These are phyloP conservation scores for Acacia confusa DNA, from an alignment of 306 rosid species.

Conservation along the genomic window DNA sequence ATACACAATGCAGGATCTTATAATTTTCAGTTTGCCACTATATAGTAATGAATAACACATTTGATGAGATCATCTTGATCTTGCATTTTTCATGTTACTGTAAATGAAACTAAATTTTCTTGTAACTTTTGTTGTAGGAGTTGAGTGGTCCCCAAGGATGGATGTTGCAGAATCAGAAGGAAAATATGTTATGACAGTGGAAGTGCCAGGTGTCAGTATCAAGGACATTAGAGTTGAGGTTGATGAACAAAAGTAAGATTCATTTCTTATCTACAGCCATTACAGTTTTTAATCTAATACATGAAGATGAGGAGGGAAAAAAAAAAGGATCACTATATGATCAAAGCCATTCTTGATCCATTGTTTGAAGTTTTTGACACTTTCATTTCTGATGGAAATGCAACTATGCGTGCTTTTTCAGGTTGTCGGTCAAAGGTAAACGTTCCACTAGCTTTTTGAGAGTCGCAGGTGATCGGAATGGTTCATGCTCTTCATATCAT, in stretches of 20 bases:
- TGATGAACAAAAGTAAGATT: conserved; percentile 74
- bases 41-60: no score
- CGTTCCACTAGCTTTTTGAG: conserved; percentile 45
- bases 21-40: background rate
- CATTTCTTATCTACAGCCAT: conserved; percentile 12
- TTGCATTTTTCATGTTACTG: background rate
- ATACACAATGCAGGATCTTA: background rate
- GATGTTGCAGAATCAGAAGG: conserved; percentile 72
- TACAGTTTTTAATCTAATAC: background rate
- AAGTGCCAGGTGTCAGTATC: conserved; percentile 74
- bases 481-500: conserved; percentile 55
- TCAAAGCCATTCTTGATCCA: background rate
- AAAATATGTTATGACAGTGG: conserved; percentile 62
- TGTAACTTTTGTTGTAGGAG: conserved; percentile 36
- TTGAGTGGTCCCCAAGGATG: conserved; percentile 77
- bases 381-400: conserved; percentile 3
- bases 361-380: background rate
- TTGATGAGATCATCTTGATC: background rate
- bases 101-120: conserved; percentile 2
- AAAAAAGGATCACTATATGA: background rate
- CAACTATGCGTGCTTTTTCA: conserved; percentile 32
- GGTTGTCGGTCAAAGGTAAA: conserved; percentile 61
- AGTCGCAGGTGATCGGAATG: conserved; percentile 36
- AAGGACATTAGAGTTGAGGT: conserved; percentile 77
- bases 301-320: background rate